Conservation (phyloP, 768 basidiomycete species). For the Dioszegia aurantiaca region DNA sequence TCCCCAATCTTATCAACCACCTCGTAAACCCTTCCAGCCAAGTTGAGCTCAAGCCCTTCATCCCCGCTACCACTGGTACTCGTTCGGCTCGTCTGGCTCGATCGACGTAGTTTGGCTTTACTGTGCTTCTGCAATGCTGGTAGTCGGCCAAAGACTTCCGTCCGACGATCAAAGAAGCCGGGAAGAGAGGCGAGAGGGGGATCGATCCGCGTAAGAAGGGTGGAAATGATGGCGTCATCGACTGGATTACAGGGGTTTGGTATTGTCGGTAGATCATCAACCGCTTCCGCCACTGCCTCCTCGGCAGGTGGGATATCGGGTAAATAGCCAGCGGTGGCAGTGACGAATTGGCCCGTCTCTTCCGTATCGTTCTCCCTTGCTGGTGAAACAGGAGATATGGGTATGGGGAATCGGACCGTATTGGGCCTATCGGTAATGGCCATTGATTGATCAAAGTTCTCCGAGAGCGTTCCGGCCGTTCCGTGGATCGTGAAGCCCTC, state of each 20-base stretch:
- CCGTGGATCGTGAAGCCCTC: conserved; percentile 51
- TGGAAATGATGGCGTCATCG: conserved; percentile 63
- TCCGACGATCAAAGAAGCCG: conserved; percentile 49
- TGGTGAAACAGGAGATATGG: background rate
- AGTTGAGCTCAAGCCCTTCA: conserved; percentile 53
- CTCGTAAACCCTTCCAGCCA: conserved; percentile 66
- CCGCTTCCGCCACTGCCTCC: background rate
- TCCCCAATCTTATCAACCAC: conserved; percentile 88
- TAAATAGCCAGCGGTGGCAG: conserved; percentile 8
- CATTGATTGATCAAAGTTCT: conserved; percentile 23
- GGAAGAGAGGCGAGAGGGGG: conserved; percentile 55
- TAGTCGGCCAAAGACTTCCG: conserved; percentile 57
- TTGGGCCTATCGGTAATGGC: conserved; percentile 23
- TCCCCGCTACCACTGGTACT: conserved; percentile 32
- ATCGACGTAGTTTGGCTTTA: conserved; percentile 47
- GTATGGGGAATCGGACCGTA: background rate
- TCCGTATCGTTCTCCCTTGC: background rate
- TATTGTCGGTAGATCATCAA: conserved; percentile 50
- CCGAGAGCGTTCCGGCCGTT: background rate
- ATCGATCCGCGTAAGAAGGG: conserved; percentile 60
- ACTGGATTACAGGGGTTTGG: conserved; percentile 88
- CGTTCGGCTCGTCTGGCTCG: conserved; percentile 27
- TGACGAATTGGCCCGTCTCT: conserved; percentile 8
- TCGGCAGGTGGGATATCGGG: background rate
- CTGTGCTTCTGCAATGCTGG: conserved; percentile 72